Evolutionary conservation across 352 stramenopile genomes (phyloP), one percentile per base, ranked within the genome.

Genomic region (Pilasporangium apinafurcum): DNA sequence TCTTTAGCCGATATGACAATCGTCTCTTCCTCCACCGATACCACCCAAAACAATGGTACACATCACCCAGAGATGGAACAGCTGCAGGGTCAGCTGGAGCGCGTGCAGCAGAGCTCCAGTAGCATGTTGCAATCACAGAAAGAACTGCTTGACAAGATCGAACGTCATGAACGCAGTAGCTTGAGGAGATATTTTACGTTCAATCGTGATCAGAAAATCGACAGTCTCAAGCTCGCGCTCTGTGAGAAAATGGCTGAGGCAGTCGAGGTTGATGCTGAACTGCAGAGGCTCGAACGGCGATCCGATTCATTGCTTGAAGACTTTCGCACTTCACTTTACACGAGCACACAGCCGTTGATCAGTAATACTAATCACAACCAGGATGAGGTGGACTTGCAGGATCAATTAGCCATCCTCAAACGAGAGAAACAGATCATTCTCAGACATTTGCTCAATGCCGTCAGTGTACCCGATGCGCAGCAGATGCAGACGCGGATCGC

Each of bases 401-500:
- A 59, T 28, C 59, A 53, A n/a, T 62, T 81, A 8, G 54, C 67
- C 8, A 43, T 61, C 45, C 67, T 87, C 25, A 63, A 84, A 54
- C 64, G 48, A 18, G 70, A 83, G 52, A 84, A 84, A 46, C 62
- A 88, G 51, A 53, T 53, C n/a, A 38, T 86, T 2, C 49, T 88
- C 4, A 46, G 60, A 12, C 46, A 60, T 4, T 53, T 88, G 37
- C 46, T 88, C 5, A 49, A 56, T 3, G 65, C 64, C 16, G 41
- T 80, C 14, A 57, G 53, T 5, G 43, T 78, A 25, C 68, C 80
- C 0, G 76, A 89, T n/a, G 66, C 59, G 4, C 44, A 75, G 34
- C 69, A 82, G 53, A 68, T 89, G 27, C 62, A 84, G 38, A 68
- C 80, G n/a, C 80, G 83, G 30, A 72, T 92, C 31, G 72, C 74